Evolutionary conservation across 177 flowering plant species (phyloP), one percentile per base, ranked within the genome.

Genomic region (Telopea speciosissima): DNA sequence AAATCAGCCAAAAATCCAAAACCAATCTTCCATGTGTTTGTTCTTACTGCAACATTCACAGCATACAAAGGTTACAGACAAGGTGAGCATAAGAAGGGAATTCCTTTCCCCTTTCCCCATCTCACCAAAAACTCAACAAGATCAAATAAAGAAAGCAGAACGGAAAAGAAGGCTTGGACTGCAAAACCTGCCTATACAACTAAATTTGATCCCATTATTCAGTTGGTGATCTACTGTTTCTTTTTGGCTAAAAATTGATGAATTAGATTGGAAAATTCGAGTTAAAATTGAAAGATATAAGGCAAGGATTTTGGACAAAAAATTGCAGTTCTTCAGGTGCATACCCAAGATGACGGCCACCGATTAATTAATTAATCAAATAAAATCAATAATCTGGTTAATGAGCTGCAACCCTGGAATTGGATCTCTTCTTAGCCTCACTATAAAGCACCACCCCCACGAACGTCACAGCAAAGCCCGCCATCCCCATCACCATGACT

Each of bases 401-500:
- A 68, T 85, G 90, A 31, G 81, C 70, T 58, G 83, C 77, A 62
- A 60, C 81, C 73, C 81, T 91, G 33, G n/a, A n/a, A n/a, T n/a
- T n/a, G n/a, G 92, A 85, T 69, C 97, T 82, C 85, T 89, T 92
- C 88, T 82, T 90, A 0, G 97, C 99, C 70, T 95, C 97, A 61
- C 97, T 90, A 85, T 95, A 95, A 73, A 90, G 89, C 60, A 87
- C 97, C 33, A 95, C 99, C 16, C 99, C 99, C 93, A 90, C 87
- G 8, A 92, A 73, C 0, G 99, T 94, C 19, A 94, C 85, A 0
- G 79, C 95, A 44, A 92, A 94, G 4, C 99, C 99, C 8, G 91
- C 75, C 80, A 91, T 88, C 31, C 99, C 99, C 99, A 95, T 90
- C 70, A 83, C 85, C 2, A 91, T 95, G 66, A 95, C 99, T 72